Evolutionary conservation across 2,329 filamentous ascomycete genomes (phyloP).

Genomic region (Diplodia scrobiculata): DNA sequence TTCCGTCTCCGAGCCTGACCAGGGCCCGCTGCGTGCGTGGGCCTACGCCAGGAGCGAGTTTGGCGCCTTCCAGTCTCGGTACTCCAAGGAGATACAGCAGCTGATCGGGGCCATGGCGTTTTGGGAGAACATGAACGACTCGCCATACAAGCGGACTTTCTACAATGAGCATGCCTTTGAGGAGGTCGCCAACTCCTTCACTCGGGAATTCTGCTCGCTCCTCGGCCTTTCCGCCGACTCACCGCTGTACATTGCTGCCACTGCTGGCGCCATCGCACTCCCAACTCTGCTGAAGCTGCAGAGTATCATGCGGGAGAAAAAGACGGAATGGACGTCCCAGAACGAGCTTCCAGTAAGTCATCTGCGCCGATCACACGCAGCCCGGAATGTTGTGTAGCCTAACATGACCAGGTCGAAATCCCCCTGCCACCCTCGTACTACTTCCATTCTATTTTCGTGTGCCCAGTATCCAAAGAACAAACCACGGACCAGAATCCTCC

Average conservation of each 20-base stretch:
- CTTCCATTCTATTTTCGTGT: constrained; percentile 97
- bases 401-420: constrained; percentile 60
- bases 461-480: constrained; percentile 95
- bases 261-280: constrained; percentile 87
- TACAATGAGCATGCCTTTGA: constrained; percentile 74
- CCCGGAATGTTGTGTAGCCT: constrained; percentile 39
- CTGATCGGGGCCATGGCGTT: constrained; percentile 81
- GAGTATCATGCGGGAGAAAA: constrained; percentile 81
- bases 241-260: constrained; percentile 88
- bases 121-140: constrained; percentile 69
- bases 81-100: constrained; percentile 76
- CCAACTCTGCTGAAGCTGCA: constrained; percentile 87
- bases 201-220: constrained; percentile 89
- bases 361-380: constrained; percentile 33
- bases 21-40: constrained; percentile 65
- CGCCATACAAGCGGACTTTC: constrained; percentile 80
- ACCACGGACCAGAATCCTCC: constrained; percentile 90
- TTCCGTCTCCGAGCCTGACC: constrained; percentile 48
- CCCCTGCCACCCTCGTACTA: constrained; percentile 65
- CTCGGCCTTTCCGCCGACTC: constrained; percentile 88
- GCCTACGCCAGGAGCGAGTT: constrained; percentile 77
- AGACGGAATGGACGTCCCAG: constrained; percentile 91
- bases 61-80: constrained; percentile 70
- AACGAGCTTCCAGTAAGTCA: constrained; percentile 80
- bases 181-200: constrained; percentile 84